Evolutionary conservation across 2,329 filamentous ascomycete genomes (phyloP).

Genomic region (Zymoseptoria pseudotritici): DNA sequence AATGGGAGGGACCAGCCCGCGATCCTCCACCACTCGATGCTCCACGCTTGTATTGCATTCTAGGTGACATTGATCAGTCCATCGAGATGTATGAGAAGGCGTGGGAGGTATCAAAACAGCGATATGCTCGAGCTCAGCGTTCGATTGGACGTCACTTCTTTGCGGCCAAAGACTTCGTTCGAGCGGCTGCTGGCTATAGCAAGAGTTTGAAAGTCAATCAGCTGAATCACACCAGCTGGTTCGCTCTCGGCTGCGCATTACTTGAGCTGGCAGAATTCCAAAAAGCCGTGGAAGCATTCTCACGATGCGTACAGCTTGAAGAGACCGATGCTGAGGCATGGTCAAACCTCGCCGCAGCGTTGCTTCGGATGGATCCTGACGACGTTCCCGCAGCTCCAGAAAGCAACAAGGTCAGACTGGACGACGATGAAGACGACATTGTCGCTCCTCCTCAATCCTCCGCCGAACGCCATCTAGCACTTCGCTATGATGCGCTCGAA

Average conservation of each 20-base stretch:
- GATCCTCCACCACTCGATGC: constrained; percentile 70
- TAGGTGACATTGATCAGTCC: constrained; percentile 79
- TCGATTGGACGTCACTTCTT: constrained; percentile 77
- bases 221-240: constrained; percentile 79
- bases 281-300: constrained; percentile 76
- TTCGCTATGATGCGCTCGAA: constrained; percentile 66
- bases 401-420: constrained; percentile 7
- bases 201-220: constrained; percentile 72
- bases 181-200: constrained; percentile 69
- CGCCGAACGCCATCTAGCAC: constrained; percentile 47
- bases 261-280: constrained; percentile 70
- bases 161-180: constrained; percentile 54
- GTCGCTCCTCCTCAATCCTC: constrained; percentile 9
- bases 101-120: constrained; percentile 73
- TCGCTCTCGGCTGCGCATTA: constrained; percentile 79
- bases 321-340: constrained; percentile 87
- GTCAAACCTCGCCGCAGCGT: constrained; percentile 84
- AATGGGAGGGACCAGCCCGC: constrained; percentile 61
- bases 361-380: constrained; percentile 43
- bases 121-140: constrained; percentile 81
- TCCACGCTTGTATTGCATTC: constrained; percentile 81
- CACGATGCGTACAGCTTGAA: constrained; percentile 73
- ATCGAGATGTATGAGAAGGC: constrained; percentile 71
- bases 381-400: constrained; percentile 8
- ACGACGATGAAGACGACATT: constrained; percentile 32